Conservation (phyloP, 140 eudicot species). For the Senecio squalidus region DNA sequence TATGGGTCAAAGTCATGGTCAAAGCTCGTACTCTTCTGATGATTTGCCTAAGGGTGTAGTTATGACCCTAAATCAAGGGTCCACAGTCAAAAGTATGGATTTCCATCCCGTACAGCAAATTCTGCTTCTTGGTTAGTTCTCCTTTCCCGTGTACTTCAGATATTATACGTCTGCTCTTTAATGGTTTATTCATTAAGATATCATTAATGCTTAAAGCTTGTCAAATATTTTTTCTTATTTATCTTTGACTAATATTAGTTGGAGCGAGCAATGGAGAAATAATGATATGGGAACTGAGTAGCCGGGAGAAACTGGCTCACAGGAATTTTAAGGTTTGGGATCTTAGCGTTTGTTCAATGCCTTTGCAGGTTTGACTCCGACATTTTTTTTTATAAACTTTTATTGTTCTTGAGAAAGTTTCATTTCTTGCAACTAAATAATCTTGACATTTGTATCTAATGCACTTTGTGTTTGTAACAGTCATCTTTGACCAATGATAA, state of each 20-base stretch:
- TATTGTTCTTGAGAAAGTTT: not conserved
- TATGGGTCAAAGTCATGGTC: constrained; percentile 62
- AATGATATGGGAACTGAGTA: constrained; percentile 63
- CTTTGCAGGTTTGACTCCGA: constrained; percentile 50
- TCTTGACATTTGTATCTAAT: constrained; percentile 1
- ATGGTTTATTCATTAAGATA: not conserved
- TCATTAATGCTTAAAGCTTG: not conserved
- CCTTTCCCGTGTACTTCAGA: constrained; percentile 2
- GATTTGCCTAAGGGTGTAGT: constrained; percentile 70
- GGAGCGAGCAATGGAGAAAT: constrained; percentile 66
- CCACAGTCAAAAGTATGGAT: constrained; percentile 79
- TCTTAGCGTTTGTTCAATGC: constrained; percentile 46
- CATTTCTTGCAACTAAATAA: not conserved
- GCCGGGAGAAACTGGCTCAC: constrained; percentile 51
- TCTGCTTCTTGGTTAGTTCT: constrained; percentile 71
- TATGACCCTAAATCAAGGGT: constrained; percentile 67
- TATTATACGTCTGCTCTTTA: constrained; percentile 2
- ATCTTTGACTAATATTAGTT: constrained; percentile 28
- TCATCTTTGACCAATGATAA: constrained; percentile 51
- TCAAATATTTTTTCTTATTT: not conserved
- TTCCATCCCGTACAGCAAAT: constrained; percentile 70
- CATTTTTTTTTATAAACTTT: not conserved
- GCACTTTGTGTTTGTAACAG: constrained; percentile 27
- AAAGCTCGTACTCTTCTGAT: constrained; percentile 56
- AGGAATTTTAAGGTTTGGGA: constrained; percentile 77